Percentiles rank a stretch among this genome's conserved stretches.
These are phyloP conservation scores for Rhodotorula sp. DNA, from an alignment of 1,284 basidiomycete species.

Conservation along the genomic window DNA sequence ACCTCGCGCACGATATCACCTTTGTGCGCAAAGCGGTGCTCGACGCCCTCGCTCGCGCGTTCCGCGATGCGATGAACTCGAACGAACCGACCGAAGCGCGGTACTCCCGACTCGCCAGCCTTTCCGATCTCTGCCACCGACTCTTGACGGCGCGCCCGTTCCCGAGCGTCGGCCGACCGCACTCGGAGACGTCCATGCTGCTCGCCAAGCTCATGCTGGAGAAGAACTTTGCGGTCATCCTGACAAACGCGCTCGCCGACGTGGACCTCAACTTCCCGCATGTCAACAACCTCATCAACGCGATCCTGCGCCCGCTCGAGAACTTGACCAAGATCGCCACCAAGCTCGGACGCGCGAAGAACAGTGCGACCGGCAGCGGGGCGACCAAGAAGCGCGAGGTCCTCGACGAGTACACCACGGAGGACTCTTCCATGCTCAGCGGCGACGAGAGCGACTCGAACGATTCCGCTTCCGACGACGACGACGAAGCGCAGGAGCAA, in stretches of 20 bases:
- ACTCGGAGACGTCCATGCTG: slow-evolving; percentile 81
- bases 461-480: slow-evolving; percentile 51
- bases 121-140: slow-evolving; percentile 84
- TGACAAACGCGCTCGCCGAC: slow-evolving; percentile 86
- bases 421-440: slow-evolving; percentile 37
- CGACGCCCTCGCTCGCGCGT: slow-evolving; percentile 78
- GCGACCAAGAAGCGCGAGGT: not conserved
- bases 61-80: slow-evolving; percentile 70
- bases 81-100: slow-evolving; percentile 69
- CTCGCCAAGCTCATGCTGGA: slow-evolving; percentile 98
- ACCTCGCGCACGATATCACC: slow-evolving; percentile 65
- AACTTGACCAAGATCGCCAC: slow-evolving; percentile 93
- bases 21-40: slow-evolving; percentile 84
- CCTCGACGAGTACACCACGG: slow-evolving; percentile 42
- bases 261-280: slow-evolving; percentile 95
- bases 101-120: slow-evolving; percentile 84
- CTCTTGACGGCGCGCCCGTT: slow-evolving; percentile 73
- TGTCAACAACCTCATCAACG: slow-evolving; percentile 76
- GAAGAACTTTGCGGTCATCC: slow-evolving; percentile 87
- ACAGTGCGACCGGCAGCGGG: slow-evolving; percentile 58
- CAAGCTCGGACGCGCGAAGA: slow-evolving; percentile 84
- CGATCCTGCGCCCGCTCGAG: slow-evolving; percentile 84
- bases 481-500: slow-evolving; percentile 63
- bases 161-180: slow-evolving; percentile 55
- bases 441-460: slow-evolving; percentile 51